Evolutionary conservation across 352 stramenopile genomes (phyloP).

Genomic region (Aphanomyces euteiches): DNA sequence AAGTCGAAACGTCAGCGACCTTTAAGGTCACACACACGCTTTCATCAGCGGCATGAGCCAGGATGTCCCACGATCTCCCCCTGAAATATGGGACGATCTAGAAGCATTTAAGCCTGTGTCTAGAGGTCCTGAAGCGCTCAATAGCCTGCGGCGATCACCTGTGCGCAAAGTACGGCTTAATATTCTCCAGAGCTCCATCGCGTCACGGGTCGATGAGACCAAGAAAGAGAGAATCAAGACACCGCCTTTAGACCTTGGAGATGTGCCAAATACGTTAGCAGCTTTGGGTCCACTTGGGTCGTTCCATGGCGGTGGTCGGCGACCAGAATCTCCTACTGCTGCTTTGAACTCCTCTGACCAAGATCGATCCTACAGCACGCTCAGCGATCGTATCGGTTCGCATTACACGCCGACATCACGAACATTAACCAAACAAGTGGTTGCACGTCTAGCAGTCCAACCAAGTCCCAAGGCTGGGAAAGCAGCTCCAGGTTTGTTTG

Average conservation of each 20-base stretch:
- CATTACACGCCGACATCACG: constrained; percentile 69
- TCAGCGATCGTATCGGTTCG: constrained; percentile 76
- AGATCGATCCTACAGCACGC: constrained; percentile 66
- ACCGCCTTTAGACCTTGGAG: constrained; percentile 33
- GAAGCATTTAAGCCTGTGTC: constrained; percentile 33
- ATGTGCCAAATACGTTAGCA: no score
- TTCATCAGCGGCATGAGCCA: background rate
- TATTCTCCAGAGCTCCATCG: constrained; percentile 80
- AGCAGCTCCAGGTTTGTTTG: background rate
- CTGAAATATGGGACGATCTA: constrained; percentile 36
- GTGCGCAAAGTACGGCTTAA: constrained; percentile 73
- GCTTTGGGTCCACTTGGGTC: constrained; percentile 62
- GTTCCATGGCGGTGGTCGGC: constrained; percentile 42
- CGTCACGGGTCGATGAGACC: constrained; percentile 43
- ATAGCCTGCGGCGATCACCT: constrained; percentile 37
- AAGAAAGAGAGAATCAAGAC: constrained; percentile 22
- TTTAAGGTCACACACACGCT: no score
- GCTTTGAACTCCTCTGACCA: constrained; percentile 35
- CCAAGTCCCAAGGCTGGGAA: constrained; percentile 7
- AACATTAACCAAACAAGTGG: constrained; percentile 60
- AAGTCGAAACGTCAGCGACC: no score
- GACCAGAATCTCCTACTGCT: background rate
- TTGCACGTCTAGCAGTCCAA: constrained; percentile 56
- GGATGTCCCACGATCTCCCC: background rate
- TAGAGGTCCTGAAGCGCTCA: constrained; percentile 36